Percentiles rank a stretch among this genome's conserved stretches.
These are phyloP conservation scores for Cladosporium austrohemisphaericum DNA, from an alignment of 2,329 filamentous ascomycete species.

Conservation along the genomic window DNA sequence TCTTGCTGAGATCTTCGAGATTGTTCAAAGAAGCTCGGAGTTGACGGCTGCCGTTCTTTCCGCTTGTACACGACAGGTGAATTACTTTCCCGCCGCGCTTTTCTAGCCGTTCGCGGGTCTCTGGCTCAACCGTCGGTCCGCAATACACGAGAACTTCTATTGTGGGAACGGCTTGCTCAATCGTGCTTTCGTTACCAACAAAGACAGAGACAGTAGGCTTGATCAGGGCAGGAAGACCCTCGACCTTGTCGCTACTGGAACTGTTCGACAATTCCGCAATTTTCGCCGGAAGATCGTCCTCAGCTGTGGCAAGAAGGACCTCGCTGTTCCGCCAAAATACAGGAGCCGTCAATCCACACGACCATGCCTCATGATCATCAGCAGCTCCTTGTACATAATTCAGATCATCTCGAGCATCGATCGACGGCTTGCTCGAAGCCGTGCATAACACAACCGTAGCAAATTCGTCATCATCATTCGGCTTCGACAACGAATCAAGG, in stretches of 20 bases:
- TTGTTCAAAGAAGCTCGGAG: constrained; percentile 67
- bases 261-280: constrained; percentile 44
- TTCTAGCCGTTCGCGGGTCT: background rate
- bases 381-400: constrained; percentile 92
- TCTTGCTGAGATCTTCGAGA: constrained; percentile 37
- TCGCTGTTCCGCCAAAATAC: constrained; percentile 74
- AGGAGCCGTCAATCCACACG: constrained; percentile 68
- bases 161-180: constrained; percentile 35
- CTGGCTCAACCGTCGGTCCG: constrained; percentile 39
- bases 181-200: constrained; percentile 39
- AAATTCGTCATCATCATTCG: constrained; percentile 52
- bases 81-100: constrained; percentile 27
- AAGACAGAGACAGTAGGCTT: constrained; percentile 40
- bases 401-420: constrained; percentile 61
- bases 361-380: constrained; percentile 94
- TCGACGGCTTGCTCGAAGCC: constrained; percentile 70
- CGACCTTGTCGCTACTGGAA: constrained; percentile 7
- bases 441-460: constrained; percentile 81
- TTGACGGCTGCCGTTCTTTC: constrained; percentile 78
- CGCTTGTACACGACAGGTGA: constrained; percentile 62
- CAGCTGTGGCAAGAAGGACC: constrained; percentile 58
- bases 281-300: constrained; percentile 58
- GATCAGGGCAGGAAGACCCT: constrained; percentile 36
- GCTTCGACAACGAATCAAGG: constrained; percentile 42
- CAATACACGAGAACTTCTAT: constrained; percentile 44